These are phyloP conservation scores for Myochromella boudieri DNA, from an alignment of 768 basidiomycete genomes.

Conservation along the genomic window DNA sequence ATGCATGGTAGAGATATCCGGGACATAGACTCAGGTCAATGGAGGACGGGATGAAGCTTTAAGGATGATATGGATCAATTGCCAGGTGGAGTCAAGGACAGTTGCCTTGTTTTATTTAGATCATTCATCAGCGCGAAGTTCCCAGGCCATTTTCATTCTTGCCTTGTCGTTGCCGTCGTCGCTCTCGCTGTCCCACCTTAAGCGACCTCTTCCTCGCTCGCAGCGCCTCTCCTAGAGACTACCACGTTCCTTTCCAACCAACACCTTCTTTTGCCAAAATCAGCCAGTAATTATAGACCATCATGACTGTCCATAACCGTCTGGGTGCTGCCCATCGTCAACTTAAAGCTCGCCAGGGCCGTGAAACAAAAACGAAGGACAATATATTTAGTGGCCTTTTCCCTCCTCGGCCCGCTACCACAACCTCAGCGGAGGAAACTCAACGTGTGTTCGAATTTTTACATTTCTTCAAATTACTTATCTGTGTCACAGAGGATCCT, in stretches of 20 bases:
- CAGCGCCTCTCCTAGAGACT: conserved; percentile 3
- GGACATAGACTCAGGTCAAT: no score
- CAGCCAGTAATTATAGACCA: not conserved
- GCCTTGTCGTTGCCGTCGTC: not conserved
- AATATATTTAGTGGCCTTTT: not conserved
- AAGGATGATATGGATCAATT: no score
- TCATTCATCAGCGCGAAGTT: no score
- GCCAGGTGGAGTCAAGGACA: no score
- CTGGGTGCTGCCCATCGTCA: conserved; percentile 25
- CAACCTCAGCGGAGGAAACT: not conserved
- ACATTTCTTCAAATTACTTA: no score
- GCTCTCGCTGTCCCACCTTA: conserved; percentile 1
- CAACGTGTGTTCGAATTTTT: no score
- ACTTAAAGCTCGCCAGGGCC: conserved; percentile 19
- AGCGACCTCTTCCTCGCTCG: not conserved
- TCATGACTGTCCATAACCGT: conserved; percentile 31
- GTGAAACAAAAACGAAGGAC: not conserved
- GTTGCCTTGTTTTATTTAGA: no score
- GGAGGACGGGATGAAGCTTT: no score
- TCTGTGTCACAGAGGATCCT: no score
- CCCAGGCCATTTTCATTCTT: conserved; percentile 4
- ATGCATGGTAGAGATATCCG: no score
- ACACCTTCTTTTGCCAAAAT: conserved; percentile 10
- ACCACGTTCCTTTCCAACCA: conserved; percentile 18
- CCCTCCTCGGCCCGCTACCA: not conserved